These are phyloP conservation scores for Mycena crocata DNA, from an alignment of 768 basidiomycete species.

Conservation along the genomic window DNA sequence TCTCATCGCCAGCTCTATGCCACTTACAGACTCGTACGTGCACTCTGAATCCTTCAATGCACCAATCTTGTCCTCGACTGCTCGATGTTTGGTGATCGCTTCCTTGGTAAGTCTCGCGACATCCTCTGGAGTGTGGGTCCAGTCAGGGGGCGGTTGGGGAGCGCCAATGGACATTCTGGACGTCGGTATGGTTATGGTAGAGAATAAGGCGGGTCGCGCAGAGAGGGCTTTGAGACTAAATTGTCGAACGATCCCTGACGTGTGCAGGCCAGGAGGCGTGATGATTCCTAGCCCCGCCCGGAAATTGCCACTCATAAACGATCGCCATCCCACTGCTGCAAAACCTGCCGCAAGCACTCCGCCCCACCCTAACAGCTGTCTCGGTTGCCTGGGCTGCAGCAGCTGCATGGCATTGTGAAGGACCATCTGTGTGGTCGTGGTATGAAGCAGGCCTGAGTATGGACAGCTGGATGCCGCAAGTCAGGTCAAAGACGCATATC, in stretches of 20 bases:
- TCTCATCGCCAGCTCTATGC: not conserved
- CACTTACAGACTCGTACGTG: constrained; percentile 74
- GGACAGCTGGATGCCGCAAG: not conserved
- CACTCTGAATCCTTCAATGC: constrained; percentile 66
- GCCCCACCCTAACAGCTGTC: constrained; percentile 48
- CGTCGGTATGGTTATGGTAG: constrained; percentile 41
- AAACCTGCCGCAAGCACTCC: constrained; percentile 54
- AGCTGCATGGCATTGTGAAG: constrained; percentile 12
- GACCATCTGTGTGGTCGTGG: constrained; percentile 16
- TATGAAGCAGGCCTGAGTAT: not conserved
- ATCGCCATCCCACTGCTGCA: constrained; percentile 52
- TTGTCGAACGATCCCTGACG: constrained; percentile 22
- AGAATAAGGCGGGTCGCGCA: constrained; percentile 46
- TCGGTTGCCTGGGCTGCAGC: constrained; percentile 21
- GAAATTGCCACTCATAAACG: constrained; percentile 51
- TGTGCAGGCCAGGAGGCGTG: constrained; percentile 19
- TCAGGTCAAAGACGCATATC: not conserved
- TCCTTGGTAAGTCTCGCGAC: constrained; percentile 68
- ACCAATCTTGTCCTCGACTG: constrained; percentile 68
- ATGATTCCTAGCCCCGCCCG: constrained; percentile 42
- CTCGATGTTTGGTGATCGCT: constrained; percentile 67
- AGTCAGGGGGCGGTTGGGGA: constrained; percentile 73
- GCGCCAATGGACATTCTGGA: constrained; percentile 64
- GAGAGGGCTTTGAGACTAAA: constrained; percentile 39
- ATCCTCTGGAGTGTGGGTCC: constrained; percentile 75